Base-by-base conservation (phyloP, 805 yeast species). In the Metschnikowia gruessii region DNA sequence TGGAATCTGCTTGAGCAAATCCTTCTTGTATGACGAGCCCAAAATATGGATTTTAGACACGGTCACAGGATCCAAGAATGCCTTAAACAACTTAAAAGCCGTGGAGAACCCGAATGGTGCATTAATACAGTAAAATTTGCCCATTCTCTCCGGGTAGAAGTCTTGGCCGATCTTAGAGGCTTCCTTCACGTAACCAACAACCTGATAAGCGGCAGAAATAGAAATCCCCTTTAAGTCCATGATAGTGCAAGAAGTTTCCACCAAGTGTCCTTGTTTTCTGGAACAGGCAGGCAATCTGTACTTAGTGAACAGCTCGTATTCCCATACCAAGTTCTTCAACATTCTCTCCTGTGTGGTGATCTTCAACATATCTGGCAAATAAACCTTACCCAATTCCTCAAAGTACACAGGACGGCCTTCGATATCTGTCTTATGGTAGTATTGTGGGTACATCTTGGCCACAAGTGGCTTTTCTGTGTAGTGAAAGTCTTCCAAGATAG, bases 71-170 rank as follows among this genome's bases (percentile, higher is more conserved):
- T 94, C 99, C 63, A 94, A 79, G 71, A 94, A 91, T 46, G 95
- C 92, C 73, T 90, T 90, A 74, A 94, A 87, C 45, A 91, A 64
- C 65, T 82, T 81, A 79, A 92, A 94, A 34, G 95, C 97, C 34
- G 97, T 84, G 32, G 96, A 82, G 71, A 94, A 94, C 2, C 99
- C 99, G 64, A 90, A 94, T 54, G 99, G 99, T 1, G 98, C 96
- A 63, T 94, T 94, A 70, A 94, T 88, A 59, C 91, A 74, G 71
- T 90, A 92, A 65, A 92, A 94, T 69, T 87, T 90, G 63, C 99
- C 99, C 99, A 94, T 94, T 70, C 98, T 86, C 76, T 94, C 99
- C 13, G 99, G 99, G 66, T 94, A 94, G 71, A 87, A 92, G 72
- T 94, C 88, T 75, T 94, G 99, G 49, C 98, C 97, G 59, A 94